A percentile compares a stretch with the other conserved stretches of the same genome.
phyloP scores from a whole-genome alignment of 306 rosid species.

The Casuarina cunninghamiana region DNA sequence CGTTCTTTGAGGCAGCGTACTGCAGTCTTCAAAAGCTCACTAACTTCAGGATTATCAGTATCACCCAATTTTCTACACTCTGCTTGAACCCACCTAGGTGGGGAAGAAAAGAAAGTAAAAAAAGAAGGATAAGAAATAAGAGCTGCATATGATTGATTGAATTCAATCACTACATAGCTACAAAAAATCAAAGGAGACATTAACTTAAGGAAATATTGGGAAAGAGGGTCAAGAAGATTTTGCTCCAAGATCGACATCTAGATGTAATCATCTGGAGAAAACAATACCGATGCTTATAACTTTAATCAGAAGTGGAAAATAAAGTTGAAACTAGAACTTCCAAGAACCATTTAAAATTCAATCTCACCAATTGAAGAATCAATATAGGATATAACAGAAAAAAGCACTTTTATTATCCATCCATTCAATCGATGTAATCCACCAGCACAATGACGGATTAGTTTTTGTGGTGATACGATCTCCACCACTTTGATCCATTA shows the following conservation, averaged over 20 bases:
- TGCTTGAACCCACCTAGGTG: constrained; percentile 93
- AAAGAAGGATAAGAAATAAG: constrained; percentile 3
- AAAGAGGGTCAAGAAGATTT: background rate
- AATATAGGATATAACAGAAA: no score
- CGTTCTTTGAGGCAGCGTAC: constrained; percentile 94
- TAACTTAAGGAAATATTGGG: background rate
- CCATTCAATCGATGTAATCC: no score
- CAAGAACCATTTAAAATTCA: no score
- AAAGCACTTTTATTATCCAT: no score
- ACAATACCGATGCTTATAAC: no score
- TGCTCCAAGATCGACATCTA: constrained; percentile 14
- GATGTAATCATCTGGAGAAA: no score
- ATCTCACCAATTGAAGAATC: no score
- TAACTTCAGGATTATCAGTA: constrained; percentile 89
- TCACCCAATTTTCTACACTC: constrained; percentile 92
- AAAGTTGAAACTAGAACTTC: no score
- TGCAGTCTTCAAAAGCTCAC: constrained; percentile 81
- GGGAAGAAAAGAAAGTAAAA: constrained; percentile 12
- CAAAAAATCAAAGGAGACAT: constrained; percentile 12
- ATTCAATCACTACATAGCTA: constrained; percentile 15
- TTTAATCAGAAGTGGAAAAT: no score
- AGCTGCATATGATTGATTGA: constrained; percentile 27
- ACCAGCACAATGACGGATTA: no score
- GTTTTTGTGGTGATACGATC: no score
- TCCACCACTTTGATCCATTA: no score